phyloP scores from a whole-genome alignment of 768 basidiomycete genomes.

The Chalciporus pseudorubinellus region DNA sequence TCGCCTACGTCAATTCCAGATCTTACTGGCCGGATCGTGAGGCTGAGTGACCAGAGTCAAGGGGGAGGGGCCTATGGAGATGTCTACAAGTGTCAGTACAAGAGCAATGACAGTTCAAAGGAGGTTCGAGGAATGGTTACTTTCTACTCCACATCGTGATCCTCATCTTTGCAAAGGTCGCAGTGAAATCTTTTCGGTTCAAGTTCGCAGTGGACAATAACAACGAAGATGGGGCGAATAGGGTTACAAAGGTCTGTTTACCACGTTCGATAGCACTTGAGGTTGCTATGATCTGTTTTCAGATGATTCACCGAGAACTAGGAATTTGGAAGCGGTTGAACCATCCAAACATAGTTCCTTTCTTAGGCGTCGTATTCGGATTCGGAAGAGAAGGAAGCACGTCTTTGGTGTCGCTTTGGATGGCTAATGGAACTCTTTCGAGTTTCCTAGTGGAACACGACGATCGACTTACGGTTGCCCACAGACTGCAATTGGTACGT shows the following conservation, averaged over 20 bases:
- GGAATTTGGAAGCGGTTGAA: slow-evolving; percentile 17
- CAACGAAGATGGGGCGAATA: background rate
- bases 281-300: background rate
- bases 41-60: too few species aligned
- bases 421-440: background rate
- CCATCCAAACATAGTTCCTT: slow-evolving; percentile 21
- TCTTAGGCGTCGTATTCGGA: slow-evolving; percentile 18
- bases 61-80: slow-evolving; percentile 1
- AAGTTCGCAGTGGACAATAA: background rate
- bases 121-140: background rate
- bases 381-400: slow-evolving; percentile 20
- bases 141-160: too few species aligned
- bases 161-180: too few species aligned
- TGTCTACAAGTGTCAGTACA: background rate
- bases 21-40: too few species aligned
- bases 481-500: slow-evolving; percentile 8
- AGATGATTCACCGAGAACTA: slow-evolving; percentile 5
- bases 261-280: background rate
- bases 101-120: background rate
- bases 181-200: slow-evolving; percentile 4
- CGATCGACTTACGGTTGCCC: background rate
- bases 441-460: background rate
- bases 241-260: background rate
- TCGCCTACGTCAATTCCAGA: too few species aligned
- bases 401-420: slow-evolving; percentile 5